Base-by-base conservation (phyloP, 1,139 yeast species). In the Zhuliangozyma blackwelliae region DNA sequence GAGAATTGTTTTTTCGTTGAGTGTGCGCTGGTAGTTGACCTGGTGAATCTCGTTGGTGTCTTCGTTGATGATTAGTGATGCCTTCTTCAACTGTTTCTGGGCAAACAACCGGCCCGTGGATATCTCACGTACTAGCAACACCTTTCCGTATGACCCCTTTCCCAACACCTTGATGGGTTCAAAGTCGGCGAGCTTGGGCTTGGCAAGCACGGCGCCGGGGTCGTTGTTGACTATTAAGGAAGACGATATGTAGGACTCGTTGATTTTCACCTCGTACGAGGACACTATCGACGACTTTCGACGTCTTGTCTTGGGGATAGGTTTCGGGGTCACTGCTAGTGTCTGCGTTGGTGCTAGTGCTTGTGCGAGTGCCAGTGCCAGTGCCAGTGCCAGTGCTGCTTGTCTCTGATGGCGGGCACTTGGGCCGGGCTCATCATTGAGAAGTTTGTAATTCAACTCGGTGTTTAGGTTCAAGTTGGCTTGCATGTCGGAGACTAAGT, bases 91-190 rank as follows among this genome's bases (percentile, higher is more conserved):
- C 52, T 89, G 96, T 54, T 90, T 89, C 65, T 86, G 95, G 0
- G 97, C 97, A 65, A 79, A 90, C 10, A 89, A 62, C 43, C 75
- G 72, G 1, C 86, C 86, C 0, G 88, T 79, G 7, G 73, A 50
- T 36, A 57, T 60, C 52, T 87, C 90, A 38, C 80, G 74, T 1
- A 89, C 97, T 9, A 89, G 62, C 16, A 87, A 55, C 2, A 89
- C 97, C 55, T 87, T 88, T 5, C 97, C 97, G 51, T 87, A 89
- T 1, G 96, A 89, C 3, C 97, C 97, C 45, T 81, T 78, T 0
- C 97, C 97, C n/a, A 89, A 65, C 0, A 88, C 94, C 56, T 80
- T 83, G 9, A 89, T 61, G 2, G 86, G 85, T 45, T 76, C 81
- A 51, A 89, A 89, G 55, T 89, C 96, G 1, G 67, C 50, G 10